Base-by-base conservation (phyloP, 192 early-diverging fungal genomes). In the Lobosporangium transversale region DNA sequence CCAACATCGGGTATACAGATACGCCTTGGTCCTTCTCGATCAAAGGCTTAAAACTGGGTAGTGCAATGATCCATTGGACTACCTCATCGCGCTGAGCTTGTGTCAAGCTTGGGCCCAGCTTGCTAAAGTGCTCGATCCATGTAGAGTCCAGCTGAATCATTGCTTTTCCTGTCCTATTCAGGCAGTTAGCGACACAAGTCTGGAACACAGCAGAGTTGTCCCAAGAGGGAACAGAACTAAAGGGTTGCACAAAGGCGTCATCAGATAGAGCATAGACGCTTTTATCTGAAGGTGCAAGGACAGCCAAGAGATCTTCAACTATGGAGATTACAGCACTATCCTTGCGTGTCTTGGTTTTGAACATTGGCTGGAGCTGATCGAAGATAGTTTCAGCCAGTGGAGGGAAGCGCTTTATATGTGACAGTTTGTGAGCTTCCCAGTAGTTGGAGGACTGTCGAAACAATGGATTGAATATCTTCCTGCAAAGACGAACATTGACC, bases 71-170 rank as follows among this genome's bases (percentile, higher is more conserved):
- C 59, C 51, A 61, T 12, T 26, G n/a, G 10, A 61, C 64, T 11
- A 67, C 35, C 21, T 62, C 23, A 20, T 62, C 73, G 17, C 64
- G 57, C 50, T 76, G 73, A 10, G 12, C 12, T 11, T n/a, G 33
- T 9, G 56, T 66, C 1, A 76, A 20, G 23, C 30, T 35, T 17
- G 58, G 58, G 2, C 29, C 59, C 3, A 76, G 3, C 10, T 18
- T 47, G 50, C 35, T 30, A 33, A 76, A 58, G 30, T 76, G 73
- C 1, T 15, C n/a, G n/a, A 67, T 61, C 73, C 73, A 76, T 1
- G 14, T 10, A 0, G 18, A 12, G 15, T 76, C 60, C 14, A 76
- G 53, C 1, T 56, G 51, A 18, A 67, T 56, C 11, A 45, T 23
- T 0, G 35, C 40, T 33, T 51, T 62, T 17, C 42, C 43, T 3